Percentiles rank a stretch among this genome's conserved stretches.
These are phyloP conservation scores for Coemansia sp. DNA, from an alignment of 192 early-diverging fungal species.

Conservation along the genomic window DNA sequence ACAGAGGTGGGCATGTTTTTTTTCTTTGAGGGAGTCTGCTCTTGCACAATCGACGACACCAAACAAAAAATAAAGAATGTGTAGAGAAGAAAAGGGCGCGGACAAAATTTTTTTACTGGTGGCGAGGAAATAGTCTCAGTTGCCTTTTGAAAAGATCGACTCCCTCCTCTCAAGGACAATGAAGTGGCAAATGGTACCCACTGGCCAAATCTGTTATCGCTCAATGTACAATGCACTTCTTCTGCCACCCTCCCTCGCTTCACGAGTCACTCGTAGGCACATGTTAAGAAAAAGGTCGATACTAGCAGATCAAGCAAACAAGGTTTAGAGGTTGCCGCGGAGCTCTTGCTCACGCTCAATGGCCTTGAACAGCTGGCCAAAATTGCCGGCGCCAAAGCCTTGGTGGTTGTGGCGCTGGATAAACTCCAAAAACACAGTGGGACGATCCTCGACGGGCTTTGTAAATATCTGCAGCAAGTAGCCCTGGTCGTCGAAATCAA, in stretches of 20 bases:
- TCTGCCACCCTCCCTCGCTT: no score
- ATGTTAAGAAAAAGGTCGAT: no score
- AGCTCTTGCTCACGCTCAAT: slow-evolving; percentile 92
- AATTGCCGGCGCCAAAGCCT: slow-evolving; percentile 96
- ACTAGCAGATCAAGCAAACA: neutral
- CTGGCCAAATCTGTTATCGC: no score
- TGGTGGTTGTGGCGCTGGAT: slow-evolving; percentile 93
- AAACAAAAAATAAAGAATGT: neutral
- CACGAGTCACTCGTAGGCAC: no score
- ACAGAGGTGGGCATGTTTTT: slow-evolving; percentile 20
- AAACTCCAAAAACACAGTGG: slow-evolving; percentile 95
- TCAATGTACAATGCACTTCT: no score
- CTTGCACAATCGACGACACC: neutral
- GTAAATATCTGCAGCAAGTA: slow-evolving; percentile 94
- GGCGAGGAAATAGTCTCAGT: no score
- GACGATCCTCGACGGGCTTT: slow-evolving; percentile 90
- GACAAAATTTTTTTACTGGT: no score
- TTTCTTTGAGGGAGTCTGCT: neutral
- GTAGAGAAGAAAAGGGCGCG: no score
- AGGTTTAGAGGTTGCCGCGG: slow-evolving; percentile 72
- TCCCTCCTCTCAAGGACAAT: no score
- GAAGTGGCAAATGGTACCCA: no score
- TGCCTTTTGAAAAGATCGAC: no score
- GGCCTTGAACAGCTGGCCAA: slow-evolving; percentile 95
- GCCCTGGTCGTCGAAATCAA: slow-evolving; percentile 95